These are phyloP conservation scores for Pythium guiyangense DNA, from an alignment of 352 stramenopile genomes.

Conservation along the genomic window DNA sequence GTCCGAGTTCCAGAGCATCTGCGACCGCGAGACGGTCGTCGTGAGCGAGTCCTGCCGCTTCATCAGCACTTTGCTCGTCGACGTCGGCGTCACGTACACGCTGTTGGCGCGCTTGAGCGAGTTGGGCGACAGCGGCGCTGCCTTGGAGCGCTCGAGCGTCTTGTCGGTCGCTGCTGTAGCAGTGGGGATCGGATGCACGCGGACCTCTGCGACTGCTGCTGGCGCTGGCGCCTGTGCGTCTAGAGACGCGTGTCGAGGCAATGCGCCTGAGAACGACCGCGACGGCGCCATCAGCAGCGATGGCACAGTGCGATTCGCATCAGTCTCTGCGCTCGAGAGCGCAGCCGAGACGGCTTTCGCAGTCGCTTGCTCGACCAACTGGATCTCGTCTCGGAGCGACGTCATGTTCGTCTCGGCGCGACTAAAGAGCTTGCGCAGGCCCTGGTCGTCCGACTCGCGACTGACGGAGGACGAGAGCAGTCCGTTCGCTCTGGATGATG, in stretches of 20 bases:
- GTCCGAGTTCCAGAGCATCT: conserved; percentile 36
- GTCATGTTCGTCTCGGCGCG: conserved; percentile 3
- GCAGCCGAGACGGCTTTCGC: conserved; percentile 2
- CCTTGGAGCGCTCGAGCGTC: conserved; percentile 6
- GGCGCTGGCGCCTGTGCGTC: neutral
- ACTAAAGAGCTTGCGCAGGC: conserved; percentile 5
- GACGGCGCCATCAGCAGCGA: neutral
- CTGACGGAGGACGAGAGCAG: neutral
- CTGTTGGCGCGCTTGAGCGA: conserved; percentile 41
- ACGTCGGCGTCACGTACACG: conserved; percentile 20
- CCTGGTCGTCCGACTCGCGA: neutral
- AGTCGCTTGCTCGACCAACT: conserved; percentile 6
- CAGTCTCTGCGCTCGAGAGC: neutral
- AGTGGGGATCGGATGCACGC: conserved; percentile 25
- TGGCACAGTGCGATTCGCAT: neutral
- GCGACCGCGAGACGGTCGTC: conserved; percentile 25
- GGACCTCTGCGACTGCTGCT: conserved; percentile 1
- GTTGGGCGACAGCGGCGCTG: conserved; percentile 22
- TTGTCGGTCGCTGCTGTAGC: conserved; percentile 8
- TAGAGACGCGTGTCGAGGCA: neutral
- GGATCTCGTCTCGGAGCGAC: conserved; percentile 9
- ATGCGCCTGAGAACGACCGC: neutral
- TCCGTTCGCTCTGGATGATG: too few relatives aligned
- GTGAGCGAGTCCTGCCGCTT: conserved; percentile 18
- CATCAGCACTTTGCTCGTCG: conserved; percentile 11